Conservation (phyloP, 352 stramenopile species). For the Thraustochytrium striatum region DNA sequence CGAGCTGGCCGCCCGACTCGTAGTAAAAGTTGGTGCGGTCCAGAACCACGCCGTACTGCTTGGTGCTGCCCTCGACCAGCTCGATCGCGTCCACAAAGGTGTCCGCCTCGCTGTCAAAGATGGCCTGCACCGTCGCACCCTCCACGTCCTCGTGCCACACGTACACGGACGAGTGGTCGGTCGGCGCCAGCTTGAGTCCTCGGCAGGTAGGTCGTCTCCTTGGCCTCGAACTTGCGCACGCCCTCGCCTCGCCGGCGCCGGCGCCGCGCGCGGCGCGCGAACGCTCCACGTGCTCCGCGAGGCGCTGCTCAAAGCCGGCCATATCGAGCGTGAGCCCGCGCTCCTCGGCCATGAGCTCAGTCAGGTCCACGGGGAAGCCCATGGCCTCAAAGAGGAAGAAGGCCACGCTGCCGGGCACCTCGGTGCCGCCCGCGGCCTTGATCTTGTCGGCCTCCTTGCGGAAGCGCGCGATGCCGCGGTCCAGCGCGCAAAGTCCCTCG, state of each 20-base stretch:
- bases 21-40: slow-evolving; percentile 96
- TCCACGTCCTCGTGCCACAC: slow-evolving; percentile 55
- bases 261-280: slow-evolving; percentile 62
- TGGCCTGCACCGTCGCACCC: slow-evolving; percentile 76
- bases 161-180: slow-evolving; percentile 90
- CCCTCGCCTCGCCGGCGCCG: slow-evolving; percentile 1
- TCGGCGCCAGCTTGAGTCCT: slow-evolving; percentile 70
- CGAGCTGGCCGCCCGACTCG: slow-evolving; percentile 91
- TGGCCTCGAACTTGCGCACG: too few species aligned
- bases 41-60: slow-evolving; percentile 86
- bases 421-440: slow-evolving; percentile 57
- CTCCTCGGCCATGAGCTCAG: slow-evolving; percentile 85
- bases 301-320: slow-evolving; percentile 82
- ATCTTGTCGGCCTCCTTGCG: slow-evolving; percentile 67
- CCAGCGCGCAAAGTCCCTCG: slow-evolving; percentile 86
- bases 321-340: slow-evolving; percentile 68
- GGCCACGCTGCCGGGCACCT: slow-evolving; percentile 81
- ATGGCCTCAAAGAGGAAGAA: slow-evolving; percentile 99
- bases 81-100: slow-evolving; percentile 72
- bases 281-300: slow-evolving; percentile 67
- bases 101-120: slow-evolving; percentile 76
- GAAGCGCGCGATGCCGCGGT: slow-evolving; percentile 79
- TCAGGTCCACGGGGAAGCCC: slow-evolving; percentile 98
- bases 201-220: too few species aligned
- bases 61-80: slow-evolving; percentile 60